phyloP scores from a whole-genome alignment of 371 early-diverging fungal species.

The Synchytrium microbalum region DNA sequence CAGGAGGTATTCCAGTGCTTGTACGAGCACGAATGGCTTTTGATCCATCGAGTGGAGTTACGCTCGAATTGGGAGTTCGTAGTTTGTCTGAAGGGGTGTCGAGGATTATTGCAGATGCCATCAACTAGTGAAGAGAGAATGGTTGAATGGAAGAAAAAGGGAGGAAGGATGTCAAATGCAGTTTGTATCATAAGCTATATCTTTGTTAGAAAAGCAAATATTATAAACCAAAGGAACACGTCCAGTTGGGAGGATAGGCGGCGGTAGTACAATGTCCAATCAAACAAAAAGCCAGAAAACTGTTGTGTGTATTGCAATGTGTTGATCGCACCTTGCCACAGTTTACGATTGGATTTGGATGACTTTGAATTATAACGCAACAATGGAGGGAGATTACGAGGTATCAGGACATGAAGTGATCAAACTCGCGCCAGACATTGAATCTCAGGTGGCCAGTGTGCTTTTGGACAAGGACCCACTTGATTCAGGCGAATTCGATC shows the following conservation, averaged over 20 bases:
- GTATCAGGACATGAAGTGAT: slow-evolving; percentile 13
- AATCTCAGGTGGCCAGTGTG: slow-evolving; percentile 45
- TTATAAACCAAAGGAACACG: no score
- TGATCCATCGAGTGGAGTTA: slow-evolving; percentile 71
- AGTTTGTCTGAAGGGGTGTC: slow-evolving; percentile 59
- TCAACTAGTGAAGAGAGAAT: slow-evolving; percentile 8
- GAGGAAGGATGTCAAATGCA: no score
- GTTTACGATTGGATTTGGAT: no score
- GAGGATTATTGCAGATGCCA: slow-evolving; percentile 50
- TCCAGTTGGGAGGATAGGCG: no score
- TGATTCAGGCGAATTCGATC: slow-evolving; percentile 63
- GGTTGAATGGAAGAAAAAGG: slow-evolving; percentile 1
- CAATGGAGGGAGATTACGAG: no score
- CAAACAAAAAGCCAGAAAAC: no score
- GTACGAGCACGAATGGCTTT: slow-evolving; percentile 84
- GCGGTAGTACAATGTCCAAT: no score
- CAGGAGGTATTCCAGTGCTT: slow-evolving; percentile 65
- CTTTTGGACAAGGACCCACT: slow-evolving; percentile 43
- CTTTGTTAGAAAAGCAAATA: no score
- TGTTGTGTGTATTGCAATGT: no score
- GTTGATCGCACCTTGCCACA: no score
- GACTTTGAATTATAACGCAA: no score
- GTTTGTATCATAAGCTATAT: no score
- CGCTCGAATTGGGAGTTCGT: slow-evolving; percentile 84
- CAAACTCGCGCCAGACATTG: slow-evolving; percentile 43